phyloP scores from a whole-genome alignment of 768 basidiomycete species.

The Strobilomyces confusus region DNA sequence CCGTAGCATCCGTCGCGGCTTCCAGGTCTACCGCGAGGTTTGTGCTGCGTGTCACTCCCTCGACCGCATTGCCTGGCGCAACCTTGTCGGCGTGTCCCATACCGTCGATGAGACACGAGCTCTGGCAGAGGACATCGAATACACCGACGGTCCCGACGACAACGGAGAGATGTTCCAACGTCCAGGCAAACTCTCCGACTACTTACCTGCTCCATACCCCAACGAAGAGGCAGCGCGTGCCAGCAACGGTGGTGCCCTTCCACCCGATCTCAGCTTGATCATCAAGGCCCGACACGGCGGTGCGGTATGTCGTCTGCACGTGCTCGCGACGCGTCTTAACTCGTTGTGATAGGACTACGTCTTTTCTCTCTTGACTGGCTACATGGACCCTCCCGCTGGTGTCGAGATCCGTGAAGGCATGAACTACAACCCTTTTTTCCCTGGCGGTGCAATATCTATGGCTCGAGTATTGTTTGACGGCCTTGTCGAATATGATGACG shows the following conservation, averaged over 20 bases:
- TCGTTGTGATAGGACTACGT: conserved; percentile 75
- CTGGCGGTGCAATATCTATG: conserved; percentile 98
- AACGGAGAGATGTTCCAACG: conserved; percentile 98
- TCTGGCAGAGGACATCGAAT: conserved; percentile 97
- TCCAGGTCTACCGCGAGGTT: conserved; percentile 97
- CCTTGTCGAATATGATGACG: conserved; percentile 94
- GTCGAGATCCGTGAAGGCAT: conserved; percentile 94
- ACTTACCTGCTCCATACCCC: conserved; percentile 91
- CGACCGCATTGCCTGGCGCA: conserved; percentile 99
- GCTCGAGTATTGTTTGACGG: conserved; percentile 95
- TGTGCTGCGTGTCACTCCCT: conserved; percentile 99
- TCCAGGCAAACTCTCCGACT: conserved; percentile 97
- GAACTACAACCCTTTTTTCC: conserved; percentile 99
- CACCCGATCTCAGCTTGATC: conserved; percentile 96
- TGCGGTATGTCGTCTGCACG: conserved; percentile 56
- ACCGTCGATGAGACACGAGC: conserved; percentile 83
- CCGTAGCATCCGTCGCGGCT: conserved; percentile 89
- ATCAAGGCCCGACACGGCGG: conserved; percentile 97
- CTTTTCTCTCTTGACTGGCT: conserved; percentile 95
- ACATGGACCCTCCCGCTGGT: conserved; percentile 93
- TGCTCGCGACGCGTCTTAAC: conserved; percentile 1
- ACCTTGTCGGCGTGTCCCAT: conserved; percentile 97
- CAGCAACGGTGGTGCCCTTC: conserved; percentile 89
- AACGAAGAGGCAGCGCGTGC: conserved; percentile 98
- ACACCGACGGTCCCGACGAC: conserved; percentile 91